A percentile compares a stretch with the other conserved stretches of the same genome.
phyloP scores from a whole-genome alignment of 108 stramenopile genomes.

The Poteriospumella lacustris region DNA sequence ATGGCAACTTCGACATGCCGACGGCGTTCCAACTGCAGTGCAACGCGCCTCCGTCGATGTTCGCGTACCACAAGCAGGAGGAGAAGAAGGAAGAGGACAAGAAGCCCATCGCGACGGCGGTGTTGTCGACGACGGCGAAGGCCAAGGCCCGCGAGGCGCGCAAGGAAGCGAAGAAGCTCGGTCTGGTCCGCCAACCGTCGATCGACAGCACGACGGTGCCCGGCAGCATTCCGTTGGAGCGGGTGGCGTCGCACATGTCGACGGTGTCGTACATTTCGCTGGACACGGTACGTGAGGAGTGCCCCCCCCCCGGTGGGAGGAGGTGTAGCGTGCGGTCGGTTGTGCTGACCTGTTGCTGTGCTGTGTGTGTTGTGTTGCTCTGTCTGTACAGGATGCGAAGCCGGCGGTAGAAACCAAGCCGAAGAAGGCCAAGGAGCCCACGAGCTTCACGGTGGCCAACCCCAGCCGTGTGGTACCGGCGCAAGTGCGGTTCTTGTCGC shows the following conservation, averaged over 20 bases:
- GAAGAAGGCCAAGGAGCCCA: constrained; percentile 48
- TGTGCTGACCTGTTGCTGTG: neutral
- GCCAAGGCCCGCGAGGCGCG: constrained; percentile 84
- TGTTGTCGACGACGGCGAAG: constrained; percentile 92
- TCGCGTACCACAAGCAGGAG: constrained; percentile 92
- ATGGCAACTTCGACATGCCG: constrained; percentile 89
- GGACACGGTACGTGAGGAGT: neutral
- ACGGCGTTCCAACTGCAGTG: constrained; percentile 82
- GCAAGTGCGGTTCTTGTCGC: constrained; percentile 43
- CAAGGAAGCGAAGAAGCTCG: constrained; percentile 68
- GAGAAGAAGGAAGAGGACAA: constrained; percentile 98
- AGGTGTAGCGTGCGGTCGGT: too few species aligned
- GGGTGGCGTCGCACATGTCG: constrained; percentile 25
- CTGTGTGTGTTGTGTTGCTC: neutral
- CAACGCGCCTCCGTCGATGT: constrained; percentile 77
- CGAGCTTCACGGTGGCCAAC: constrained; percentile 49
- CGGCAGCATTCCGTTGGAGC: constrained; percentile 55
- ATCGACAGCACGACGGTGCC: constrained; percentile 40
- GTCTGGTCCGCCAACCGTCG: constrained; percentile 37
- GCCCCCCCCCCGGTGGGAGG: too few species aligned
- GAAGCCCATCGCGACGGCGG: constrained; percentile 90
- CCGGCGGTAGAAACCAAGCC: neutral
- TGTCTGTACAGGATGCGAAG: neutral
- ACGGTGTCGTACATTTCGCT: constrained; percentile 1
- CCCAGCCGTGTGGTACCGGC: constrained; percentile 49